Base-by-base conservation (phyloP, 129 eudicot genomes). In the Flaveria bidentis region DNA sequence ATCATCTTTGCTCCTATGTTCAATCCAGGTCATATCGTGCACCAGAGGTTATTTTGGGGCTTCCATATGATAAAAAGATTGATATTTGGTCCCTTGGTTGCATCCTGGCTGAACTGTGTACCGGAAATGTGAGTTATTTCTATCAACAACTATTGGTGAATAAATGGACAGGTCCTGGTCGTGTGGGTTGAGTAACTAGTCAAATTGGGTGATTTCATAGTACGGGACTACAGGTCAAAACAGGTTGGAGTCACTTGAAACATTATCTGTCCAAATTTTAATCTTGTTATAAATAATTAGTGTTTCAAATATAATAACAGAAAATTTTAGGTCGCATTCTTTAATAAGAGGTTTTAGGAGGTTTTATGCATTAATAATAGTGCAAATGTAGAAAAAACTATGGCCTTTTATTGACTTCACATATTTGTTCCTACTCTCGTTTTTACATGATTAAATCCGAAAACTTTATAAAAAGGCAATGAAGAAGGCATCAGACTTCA, bases 1-100 rank as follows among this genome's bases (percentile, higher is more conserved):
- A 91, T 84, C 89, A 95, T 86, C 97, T 95, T 69, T 95, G 99
- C 84, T 95, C 97, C 1, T 95, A 95, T 82, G 99, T 95, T 53
- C 99, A 95, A 53, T 95, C 99, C 51, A 85, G 99, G 81, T 95
- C 99, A 13, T 95, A 95, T 71, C 96, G 99, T 8, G 97, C 99
- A 36, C 99, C 99, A 9, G 99, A 95, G 84, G 99, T 95, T 69
- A 89, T 95, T 66, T 83, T 95, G 84, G 99, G 99, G 25, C 93
- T 95, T 47, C 84, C 93, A 20, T 95, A 95, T 66, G 92, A 86
- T 83, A 91, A 89, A 85, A 95, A 89, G 86, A 95, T 95, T 45
- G 99, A 95, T 79, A 80, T 95, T 51, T 95, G 99, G 99, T 95
- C 99, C 47, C 99, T 95, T 72, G 99, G 99, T n/a, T 95, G 99